Base-by-base conservation (phyloP, 176 grass and related monocot species). In the Aegilops umbellulata region DNA sequence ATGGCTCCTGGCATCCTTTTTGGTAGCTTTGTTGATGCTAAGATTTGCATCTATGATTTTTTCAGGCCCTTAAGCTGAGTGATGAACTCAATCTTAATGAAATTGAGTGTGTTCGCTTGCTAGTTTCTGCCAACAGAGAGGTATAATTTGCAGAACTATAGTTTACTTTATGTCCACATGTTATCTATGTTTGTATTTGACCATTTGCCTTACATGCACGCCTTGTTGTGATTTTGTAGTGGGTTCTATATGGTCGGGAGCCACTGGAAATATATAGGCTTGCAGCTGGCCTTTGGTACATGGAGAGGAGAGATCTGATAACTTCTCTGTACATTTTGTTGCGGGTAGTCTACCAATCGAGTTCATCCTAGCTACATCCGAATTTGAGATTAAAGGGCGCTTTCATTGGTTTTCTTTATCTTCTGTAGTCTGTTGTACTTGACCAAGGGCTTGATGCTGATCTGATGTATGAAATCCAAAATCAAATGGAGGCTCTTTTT, bases 41-140 rank as follows among this genome's bases (percentile, higher is more conserved):
- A 69, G 79, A 44, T 79, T 32, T 73, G 11, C 14, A 30, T 67
- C 8, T 68, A 34, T 80, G 1, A 53, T 13, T 81, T 89, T 88
- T 83, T 81, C 87, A 98, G 96, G 93, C 93, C 4, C 65, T 98
- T 36, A 95, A 98, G 80, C 80, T 98, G 86, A 98, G 96, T 55
- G 96, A 98, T 76, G 96, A 98, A 80, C 92, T 95, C 81, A 91
- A 94, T 94, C 94, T 98, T 42, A 98, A 98, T 77, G 96, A 98
- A 80, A 94, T 94, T 8, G 90, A 92, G 76, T 98, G 93, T 92
- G 96, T 98, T 83, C 90, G 90, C 60, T 91, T 98, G 88, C 93
- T 98, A 82, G 92, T 98, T 84, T 83, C 82, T 62, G 88, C 96
- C 69, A 98, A 98, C 82, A 83, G 88, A 67, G 90, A 98, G 93